Percentiles rank a stretch among this genome's conserved stretches.
Evolutionary conservation across 495 filamentous ascomycete species (phyloP).

Genomic region (Saxophila tyrrhenica): DNA sequence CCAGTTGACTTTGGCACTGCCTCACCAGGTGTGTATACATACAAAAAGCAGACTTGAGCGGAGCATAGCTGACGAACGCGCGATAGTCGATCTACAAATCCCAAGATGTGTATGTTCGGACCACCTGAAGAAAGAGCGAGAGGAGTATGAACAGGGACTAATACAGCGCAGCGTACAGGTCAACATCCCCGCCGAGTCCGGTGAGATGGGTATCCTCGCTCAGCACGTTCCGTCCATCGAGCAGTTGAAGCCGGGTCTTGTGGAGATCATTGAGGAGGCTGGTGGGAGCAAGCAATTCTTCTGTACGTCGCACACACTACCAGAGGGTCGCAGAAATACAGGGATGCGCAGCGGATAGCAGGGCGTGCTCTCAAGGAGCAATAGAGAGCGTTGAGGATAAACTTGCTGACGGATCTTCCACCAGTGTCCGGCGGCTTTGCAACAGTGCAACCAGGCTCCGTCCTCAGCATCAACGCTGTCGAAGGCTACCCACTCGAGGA

Average conservation of each 20-base stretch:
- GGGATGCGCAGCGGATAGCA: no score
- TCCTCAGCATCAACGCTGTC: conserved; percentile 93
- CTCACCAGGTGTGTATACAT: conserved; percentile 73
- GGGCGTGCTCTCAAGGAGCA: no score
- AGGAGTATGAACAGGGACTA: neutral
- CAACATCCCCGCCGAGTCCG: conserved; percentile 95
- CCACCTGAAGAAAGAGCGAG: neutral
- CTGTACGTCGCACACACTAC: conserved; percentile 49
- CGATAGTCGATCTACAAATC: conserved; percentile 61
- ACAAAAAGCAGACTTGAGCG: neutral
- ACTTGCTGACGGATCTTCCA: neutral
- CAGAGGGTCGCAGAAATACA: no score
- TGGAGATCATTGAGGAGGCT: conserved; percentile 92
- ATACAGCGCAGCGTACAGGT: conserved; percentile 66
- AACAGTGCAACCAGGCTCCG: conserved; percentile 87
- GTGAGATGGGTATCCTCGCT: conserved; percentile 98
- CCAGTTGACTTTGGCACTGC: conserved; percentile 90
- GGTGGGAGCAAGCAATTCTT: conserved; percentile 94
- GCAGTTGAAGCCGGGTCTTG: conserved; percentile 90
- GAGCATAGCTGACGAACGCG: conserved; percentile 7
- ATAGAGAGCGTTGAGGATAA: neutral
- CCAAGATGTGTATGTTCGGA: conserved; percentile 55
- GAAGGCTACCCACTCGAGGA: conserved; percentile 91
- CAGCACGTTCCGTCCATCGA: conserved; percentile 98
- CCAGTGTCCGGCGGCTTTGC: conserved; percentile 94